phyloP scores from a whole-genome alignment of 1,139 yeast species.

The Kurtzmaniella quercitrusa region DNA sequence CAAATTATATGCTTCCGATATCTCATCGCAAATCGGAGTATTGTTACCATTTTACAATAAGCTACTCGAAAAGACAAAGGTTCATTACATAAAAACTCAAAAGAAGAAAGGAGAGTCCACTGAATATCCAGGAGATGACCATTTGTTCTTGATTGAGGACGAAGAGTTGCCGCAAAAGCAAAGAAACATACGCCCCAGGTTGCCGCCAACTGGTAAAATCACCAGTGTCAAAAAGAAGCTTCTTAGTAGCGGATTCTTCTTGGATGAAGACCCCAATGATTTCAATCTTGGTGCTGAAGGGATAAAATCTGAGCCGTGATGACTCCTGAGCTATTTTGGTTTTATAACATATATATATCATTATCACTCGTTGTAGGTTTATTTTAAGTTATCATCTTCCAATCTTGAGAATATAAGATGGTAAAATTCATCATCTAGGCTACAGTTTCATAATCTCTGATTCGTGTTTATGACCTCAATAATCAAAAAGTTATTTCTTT shows the following conservation, averaged over 20 bases:
- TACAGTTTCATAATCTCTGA: too few relatives aligned
- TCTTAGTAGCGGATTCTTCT: slow-evolving; percentile 47
- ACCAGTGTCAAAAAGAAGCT: slow-evolving; percentile 62
- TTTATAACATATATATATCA: too few relatives aligned
- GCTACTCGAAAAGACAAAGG: slow-evolving; percentile 50
- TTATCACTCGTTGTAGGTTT: too few relatives aligned
- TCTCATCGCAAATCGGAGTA: slow-evolving; percentile 53
- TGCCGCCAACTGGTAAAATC: slow-evolving; percentile 94
- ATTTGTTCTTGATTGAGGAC: slow-evolving; percentile 59
- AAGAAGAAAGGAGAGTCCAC: slow-evolving; percentile 51
- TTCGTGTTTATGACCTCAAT: too few relatives aligned
- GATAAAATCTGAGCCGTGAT: background rate
- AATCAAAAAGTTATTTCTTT: too few relatives aligned
- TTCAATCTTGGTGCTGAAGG: background rate
- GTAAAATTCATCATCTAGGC: too few relatives aligned
- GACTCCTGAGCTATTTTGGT: background rate
- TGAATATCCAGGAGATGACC: slow-evolving; percentile 40
- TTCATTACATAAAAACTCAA: slow-evolving; percentile 42
- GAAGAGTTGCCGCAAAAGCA: slow-evolving; percentile 80
- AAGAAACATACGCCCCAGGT: slow-evolving; percentile 72
- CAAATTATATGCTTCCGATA: slow-evolving; percentile 46
- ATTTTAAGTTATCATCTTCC: too few relatives aligned
- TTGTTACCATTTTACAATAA: slow-evolving; percentile 55
- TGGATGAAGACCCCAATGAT: slow-evolving; percentile 23
- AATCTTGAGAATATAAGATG: too few relatives aligned